A percentile compares a stretch with the other conserved stretches of the same genome.
These are phyloP conservation scores for Auriscalpium orientale DNA, from an alignment of 768 basidiomycete species.

Conservation along the genomic window DNA sequence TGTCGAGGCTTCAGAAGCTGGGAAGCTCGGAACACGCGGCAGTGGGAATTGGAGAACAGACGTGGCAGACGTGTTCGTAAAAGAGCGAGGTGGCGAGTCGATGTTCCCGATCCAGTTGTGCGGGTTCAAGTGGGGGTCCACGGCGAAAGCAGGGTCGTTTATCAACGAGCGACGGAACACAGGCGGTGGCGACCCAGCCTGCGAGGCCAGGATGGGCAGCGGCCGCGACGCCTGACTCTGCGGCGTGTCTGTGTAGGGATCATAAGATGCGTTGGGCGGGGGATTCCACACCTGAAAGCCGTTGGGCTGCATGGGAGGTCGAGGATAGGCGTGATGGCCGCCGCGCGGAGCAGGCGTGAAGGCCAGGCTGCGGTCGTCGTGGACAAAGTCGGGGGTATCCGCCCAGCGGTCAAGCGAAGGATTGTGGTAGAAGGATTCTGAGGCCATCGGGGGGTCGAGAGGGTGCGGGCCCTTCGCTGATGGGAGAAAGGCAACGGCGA, in stretches of 20 bases:
- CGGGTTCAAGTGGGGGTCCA: conserved; percentile 25
- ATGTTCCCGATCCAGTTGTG: conserved; percentile 9
- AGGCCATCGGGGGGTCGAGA: conserved; percentile 8
- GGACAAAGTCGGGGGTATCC: not conserved
- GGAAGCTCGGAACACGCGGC: no score
- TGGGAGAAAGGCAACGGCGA: not conserved
- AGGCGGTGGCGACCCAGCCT: not conserved
- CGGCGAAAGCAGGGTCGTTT: conserved; percentile 28
- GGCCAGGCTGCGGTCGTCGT: not conserved
- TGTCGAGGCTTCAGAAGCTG: no score
- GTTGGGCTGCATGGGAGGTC: not conserved
- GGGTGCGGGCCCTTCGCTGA: not conserved
- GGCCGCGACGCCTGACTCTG: not conserved
- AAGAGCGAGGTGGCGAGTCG: not conserved
- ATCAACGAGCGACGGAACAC: not conserved
- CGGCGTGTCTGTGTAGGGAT: conserved; percentile 8
- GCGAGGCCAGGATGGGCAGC: not conserved
- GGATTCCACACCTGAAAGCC: conserved; percentile 7
- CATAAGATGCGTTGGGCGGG: conserved; percentile 1
- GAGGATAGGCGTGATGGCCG: not conserved
- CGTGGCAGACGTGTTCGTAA: no score
- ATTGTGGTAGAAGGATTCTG: conserved; percentile 1
- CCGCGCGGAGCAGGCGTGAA: not conserved
- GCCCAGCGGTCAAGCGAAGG: not conserved
- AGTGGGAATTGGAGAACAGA: not conserved